Evolutionary conservation across 345 rosid genomes (phyloP).

Genomic region (Lepidium africanum): DNA sequence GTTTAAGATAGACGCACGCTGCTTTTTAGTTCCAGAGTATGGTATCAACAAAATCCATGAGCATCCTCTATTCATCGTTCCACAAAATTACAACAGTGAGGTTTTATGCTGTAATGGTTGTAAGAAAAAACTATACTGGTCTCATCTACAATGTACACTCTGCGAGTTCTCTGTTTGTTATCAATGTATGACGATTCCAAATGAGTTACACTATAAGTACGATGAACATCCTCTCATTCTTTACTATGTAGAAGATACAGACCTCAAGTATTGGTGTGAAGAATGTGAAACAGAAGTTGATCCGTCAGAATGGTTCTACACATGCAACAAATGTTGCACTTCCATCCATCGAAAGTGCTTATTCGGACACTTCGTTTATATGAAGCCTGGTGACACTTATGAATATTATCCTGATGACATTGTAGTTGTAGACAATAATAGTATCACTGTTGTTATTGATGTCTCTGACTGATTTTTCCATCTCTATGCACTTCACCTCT

Average conservation of each 20-base stretch:
- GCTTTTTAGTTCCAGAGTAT: not conserved
- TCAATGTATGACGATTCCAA: not conserved
- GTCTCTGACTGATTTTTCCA: conserved; percentile 42
- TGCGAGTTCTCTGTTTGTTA: not conserved
- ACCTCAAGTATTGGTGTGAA: not conserved
- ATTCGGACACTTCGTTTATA: not conserved
- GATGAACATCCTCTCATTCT: conserved; percentile 1
- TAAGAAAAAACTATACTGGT: not conserved
- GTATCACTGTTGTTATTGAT: conserved; percentile 25
- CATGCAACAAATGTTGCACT: not conserved
- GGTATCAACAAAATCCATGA: not conserved
- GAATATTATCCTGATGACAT: not conserved
- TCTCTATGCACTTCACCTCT: conserved; percentile 79
- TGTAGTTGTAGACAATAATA: not conserved
- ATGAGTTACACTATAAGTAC: not conserved
- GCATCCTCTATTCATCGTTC: not conserved
- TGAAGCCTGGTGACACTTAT: not conserved
- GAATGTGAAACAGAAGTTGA: not conserved
- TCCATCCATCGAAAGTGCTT: not conserved
- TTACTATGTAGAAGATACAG: not conserved
- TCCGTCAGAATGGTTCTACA: not conserved
- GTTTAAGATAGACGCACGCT: not conserved
- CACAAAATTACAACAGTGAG: not conserved
- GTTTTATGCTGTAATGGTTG: not conserved
- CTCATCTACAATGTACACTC: not conserved